Conservation (phyloP, 2,329 filamentous ascomycete genomes). For the Exophiala alcalophila region DNA sequence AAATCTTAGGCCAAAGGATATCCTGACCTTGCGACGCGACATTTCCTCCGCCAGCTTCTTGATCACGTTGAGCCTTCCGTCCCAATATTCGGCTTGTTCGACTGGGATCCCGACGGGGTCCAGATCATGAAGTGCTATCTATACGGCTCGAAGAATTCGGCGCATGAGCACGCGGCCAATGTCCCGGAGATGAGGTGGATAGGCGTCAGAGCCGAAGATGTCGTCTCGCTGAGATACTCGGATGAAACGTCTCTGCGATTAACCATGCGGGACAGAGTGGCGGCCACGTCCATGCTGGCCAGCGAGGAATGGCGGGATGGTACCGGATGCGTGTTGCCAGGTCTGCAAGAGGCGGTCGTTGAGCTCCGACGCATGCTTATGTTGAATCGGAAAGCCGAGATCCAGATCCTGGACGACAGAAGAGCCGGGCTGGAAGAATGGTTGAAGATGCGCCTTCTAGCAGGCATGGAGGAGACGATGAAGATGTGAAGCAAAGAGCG, state of each 20-base stretch:
- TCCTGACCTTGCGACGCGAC: conserved; percentile 58
- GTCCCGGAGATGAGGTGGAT: conserved; percentile 54
- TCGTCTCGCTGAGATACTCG: conserved; percentile 33
- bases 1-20: conserved; percentile 59
- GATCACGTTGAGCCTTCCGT: conserved; percentile 24
- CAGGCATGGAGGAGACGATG: too few species aligned
- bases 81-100: conserved; percentile 55
- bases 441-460: too few species aligned
- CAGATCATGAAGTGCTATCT: conserved; percentile 63
- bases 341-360: conserved; percentile 39
- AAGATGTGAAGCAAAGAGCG: too few species aligned
- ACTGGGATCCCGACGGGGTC: conserved; percentile 62
- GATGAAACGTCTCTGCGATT: conserved; percentile 13
- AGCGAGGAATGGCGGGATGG: conserved; percentile 53
- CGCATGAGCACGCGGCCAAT: conserved; percentile 52
- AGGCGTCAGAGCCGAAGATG: conserved; percentile 50
- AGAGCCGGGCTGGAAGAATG: conserved; percentile 43
- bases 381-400: conserved; percentile 61
- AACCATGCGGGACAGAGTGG: conserved; percentile 26
- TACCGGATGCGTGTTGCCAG: conserved; percentile 40
- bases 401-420: conserved; percentile 53
- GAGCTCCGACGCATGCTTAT: conserved; percentile 62
- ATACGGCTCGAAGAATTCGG: conserved; percentile 56
- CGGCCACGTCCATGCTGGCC: conserved; percentile 47
- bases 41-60: conserved; percentile 50